Evolutionary conservation across 2,329 filamentous ascomycete species (phyloP).

Genomic region (Penicillium polonicum): DNA sequence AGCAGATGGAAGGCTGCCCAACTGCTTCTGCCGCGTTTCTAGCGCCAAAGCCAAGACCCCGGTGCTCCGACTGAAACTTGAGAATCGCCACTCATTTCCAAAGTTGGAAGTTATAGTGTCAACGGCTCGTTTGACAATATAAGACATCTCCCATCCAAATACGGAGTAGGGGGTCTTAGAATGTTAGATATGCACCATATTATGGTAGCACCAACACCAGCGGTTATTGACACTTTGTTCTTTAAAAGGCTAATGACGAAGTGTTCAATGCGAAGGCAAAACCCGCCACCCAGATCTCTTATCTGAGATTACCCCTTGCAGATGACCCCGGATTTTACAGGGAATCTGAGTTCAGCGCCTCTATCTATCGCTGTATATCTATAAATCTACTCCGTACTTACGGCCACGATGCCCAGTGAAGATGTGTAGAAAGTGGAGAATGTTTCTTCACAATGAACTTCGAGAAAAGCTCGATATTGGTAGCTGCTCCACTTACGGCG

Average conservation of each 20-base stretch:
- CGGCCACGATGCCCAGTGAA: neutral
- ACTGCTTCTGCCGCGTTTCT: conserved; percentile 35
- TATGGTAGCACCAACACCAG: no score
- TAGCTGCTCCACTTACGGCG: conserved; percentile 10
- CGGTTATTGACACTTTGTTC: neutral
- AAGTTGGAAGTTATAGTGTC: neutral
- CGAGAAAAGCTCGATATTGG: conserved; percentile 2
- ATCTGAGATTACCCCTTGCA: conserved; percentile 24
- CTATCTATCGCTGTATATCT: conserved; percentile 10
- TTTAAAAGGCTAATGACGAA: neutral
- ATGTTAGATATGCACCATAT: neutral
- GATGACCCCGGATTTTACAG: conserved; percentile 18
- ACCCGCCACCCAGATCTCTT: conserved; percentile 13
- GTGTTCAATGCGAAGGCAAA: neutral
- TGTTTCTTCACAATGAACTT: neutral
- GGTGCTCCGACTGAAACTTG: conserved; percentile 18
- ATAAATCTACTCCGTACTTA: neutral
- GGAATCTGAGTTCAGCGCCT: neutral
- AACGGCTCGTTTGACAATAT: neutral
- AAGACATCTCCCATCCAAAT: neutral
- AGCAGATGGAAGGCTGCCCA: conserved; percentile 4
- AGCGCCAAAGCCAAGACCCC: conserved; percentile 33
- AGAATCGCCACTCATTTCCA: neutral
- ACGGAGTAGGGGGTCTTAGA: neutral
- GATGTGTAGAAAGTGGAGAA: neutral